Percentiles rank a stretch among this genome's conserved stretches.
Evolutionary conservation across 2,329 filamentous ascomycete species (phyloP).

Genomic region (Trichoderma cornu-damae): DNA sequence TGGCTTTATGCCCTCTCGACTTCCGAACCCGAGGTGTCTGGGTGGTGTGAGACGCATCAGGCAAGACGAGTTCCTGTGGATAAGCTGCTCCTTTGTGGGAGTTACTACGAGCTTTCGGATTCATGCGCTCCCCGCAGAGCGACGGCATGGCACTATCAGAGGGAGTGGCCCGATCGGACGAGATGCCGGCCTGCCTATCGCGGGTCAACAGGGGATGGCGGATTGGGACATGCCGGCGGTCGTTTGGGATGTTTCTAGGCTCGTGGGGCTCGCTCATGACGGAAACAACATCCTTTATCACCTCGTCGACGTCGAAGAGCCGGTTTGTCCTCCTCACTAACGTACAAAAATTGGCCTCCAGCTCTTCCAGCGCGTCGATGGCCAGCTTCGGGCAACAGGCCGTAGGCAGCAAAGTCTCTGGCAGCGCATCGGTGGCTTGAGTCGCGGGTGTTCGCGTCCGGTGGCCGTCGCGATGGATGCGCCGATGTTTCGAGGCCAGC

Average conservation of each 20-base stretch:
- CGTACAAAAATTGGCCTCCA: conserved; percentile 48
- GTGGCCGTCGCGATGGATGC: conserved; percentile 41
- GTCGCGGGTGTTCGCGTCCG: conserved; percentile 30
- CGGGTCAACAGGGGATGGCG: conserved; percentile 7
- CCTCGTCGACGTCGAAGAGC: conserved; percentile 39
- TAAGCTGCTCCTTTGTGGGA: conserved; percentile 10
- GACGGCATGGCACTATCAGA: neutral
- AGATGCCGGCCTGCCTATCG: neutral
- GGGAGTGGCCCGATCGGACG: neutral
- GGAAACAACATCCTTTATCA: conserved; percentile 44
- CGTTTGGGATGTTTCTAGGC: neutral
- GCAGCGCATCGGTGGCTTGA: conserved; percentile 28
- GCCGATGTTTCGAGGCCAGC: conserved; percentile 44
- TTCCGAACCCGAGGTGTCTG: conserved; percentile 24
- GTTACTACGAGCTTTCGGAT: neutral
- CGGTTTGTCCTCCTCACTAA: conserved; percentile 39
- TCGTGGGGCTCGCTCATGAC: conserved; percentile 24
- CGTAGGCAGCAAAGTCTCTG: conserved; percentile 26
- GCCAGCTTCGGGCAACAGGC: conserved; percentile 46
- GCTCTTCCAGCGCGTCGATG: conserved; percentile 43
- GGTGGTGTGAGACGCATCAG: conserved; percentile 22
- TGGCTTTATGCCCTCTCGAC: conserved; percentile 23
- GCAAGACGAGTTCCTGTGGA: conserved; percentile 19
- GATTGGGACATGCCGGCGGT: conserved; percentile 3
- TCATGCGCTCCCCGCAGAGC: neutral